Conservation (phyloP, 1,284 basidiomycete species). For the Entoloma clypeatum region DNA sequence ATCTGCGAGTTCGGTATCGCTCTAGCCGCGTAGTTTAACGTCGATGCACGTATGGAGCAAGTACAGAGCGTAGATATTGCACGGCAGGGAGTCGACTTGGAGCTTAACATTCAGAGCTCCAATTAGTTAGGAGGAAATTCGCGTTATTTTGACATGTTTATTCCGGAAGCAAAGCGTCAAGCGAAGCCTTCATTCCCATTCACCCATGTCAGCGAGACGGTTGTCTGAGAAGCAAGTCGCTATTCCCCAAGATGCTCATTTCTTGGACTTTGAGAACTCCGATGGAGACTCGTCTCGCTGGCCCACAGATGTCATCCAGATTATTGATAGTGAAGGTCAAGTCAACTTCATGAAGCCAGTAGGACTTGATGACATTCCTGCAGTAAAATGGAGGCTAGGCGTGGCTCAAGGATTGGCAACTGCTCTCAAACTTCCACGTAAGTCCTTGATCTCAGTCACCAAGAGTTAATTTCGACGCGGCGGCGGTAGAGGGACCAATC, state of each 20-base stretch:
- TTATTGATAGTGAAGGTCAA: conserved; percentile 53
- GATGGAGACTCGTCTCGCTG: conserved; percentile 54
- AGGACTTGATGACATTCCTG: conserved; percentile 42
- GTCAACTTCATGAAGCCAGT: conserved; percentile 67
- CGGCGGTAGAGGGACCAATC: conserved; percentile 48
- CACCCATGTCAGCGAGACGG: conserved; percentile 34
- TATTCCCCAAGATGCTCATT: conserved; percentile 50
- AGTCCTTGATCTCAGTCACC: conserved; percentile 18
- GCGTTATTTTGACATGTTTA: conserved; percentile 4
- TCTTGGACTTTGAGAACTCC: conserved; percentile 53
- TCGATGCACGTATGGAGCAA: conserved; percentile 38
- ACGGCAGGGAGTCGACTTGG: conserved; percentile 33
- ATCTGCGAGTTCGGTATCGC: conserved; percentile 46
- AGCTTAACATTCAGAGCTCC: no score
- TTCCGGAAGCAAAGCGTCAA: conserved; percentile 3
- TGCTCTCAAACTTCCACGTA: conserved; percentile 47
- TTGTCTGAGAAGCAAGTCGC: conserved; percentile 26
- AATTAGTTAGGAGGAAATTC: no score
- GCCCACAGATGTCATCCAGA: conserved; percentile 52
- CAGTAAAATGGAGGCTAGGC: conserved; percentile 57
- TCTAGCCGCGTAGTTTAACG: conserved; percentile 72
- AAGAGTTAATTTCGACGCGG: conserved; percentile 1
- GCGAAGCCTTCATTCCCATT: conserved; percentile 4
- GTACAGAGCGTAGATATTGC: conserved; percentile 61
- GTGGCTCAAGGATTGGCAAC: conserved; percentile 56